phyloP scores from a whole-genome alignment of 176 grass and related monocot species.

The Musa troglodytarum region DNA sequence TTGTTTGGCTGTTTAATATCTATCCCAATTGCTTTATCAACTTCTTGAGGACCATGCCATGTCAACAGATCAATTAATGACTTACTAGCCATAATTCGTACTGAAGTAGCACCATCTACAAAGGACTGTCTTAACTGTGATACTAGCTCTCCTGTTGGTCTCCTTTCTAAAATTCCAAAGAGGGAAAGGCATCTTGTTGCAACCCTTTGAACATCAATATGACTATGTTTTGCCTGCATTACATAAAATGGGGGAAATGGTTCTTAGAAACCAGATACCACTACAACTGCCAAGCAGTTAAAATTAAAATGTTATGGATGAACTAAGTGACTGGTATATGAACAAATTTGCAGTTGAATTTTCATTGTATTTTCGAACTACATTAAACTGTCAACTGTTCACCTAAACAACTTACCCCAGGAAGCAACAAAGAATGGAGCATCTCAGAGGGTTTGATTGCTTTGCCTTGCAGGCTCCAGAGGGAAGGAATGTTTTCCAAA shows the following conservation, averaged over 20 bases:
- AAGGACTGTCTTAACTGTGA: constrained; percentile 64
- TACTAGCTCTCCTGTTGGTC: constrained; percentile 52
- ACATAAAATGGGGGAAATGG: constrained; percentile 11
- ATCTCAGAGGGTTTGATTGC: constrained; percentile 51
- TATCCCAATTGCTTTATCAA: constrained; percentile 60
- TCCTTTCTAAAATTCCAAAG: constrained; percentile 66
- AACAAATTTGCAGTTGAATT: neutral
- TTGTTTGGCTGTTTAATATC: constrained; percentile 27
- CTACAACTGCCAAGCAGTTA: no score
- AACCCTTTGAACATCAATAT: constrained; percentile 70
- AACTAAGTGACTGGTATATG: neutral
- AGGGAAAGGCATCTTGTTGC: constrained; percentile 68
- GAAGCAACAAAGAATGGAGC: constrained; percentile 80
- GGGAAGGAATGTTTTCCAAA: constrained; percentile 60
- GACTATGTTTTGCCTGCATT: constrained; percentile 69
- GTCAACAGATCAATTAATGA: constrained; percentile 73
- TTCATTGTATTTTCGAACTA: no score
- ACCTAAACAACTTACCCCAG: constrained; percentile 51
- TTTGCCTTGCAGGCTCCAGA: constrained; percentile 53
- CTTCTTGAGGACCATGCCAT: constrained; percentile 74
- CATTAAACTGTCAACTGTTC: no score
- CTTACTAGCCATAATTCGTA: constrained; percentile 74
- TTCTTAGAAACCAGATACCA: neutral
- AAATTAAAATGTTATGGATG: no score
- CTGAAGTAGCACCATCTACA: constrained; percentile 60